These are phyloP conservation scores for Exophiala sideris DNA, from an alignment of 2,329 filamentous ascomycete genomes.

Conservation along the genomic window DNA sequence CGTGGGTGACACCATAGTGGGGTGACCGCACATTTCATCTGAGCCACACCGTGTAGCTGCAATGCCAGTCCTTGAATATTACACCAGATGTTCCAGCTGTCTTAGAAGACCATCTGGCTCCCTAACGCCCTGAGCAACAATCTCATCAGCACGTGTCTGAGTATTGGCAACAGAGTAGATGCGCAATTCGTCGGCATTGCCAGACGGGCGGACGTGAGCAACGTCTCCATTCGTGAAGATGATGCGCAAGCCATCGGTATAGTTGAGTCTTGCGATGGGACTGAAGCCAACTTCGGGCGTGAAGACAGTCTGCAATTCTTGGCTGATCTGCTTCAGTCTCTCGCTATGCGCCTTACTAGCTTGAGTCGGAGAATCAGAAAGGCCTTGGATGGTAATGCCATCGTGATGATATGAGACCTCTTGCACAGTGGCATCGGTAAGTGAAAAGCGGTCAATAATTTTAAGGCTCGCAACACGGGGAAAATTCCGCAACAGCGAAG, in stretches of 20 bases:
- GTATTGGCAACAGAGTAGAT: conserved; percentile 34
- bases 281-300: conserved; percentile 30
- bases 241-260: conserved; percentile 35
- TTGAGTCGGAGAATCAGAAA: too few relatives aligned
- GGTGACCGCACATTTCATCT: too few relatives aligned
- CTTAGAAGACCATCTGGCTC: conserved; percentile 10
- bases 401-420: conserved; percentile 23
- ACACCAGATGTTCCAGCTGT: too few relatives aligned
- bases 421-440: conserved; percentile 25
- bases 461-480: conserved; percentile 33
- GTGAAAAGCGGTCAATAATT: conserved; percentile 33
- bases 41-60: too few relatives aligned
- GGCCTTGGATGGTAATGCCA: conserved; percentile 11
- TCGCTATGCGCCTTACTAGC: too few relatives aligned
- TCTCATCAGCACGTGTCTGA: conserved; percentile 33
- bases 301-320: conserved; percentile 28
- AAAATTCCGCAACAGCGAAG: conserved; percentile 34
- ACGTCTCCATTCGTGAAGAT: conserved; percentile 34
- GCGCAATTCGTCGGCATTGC: conserved; percentile 35
- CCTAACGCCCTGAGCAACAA: conserved; percentile 29
- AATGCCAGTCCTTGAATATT: too few relatives aligned
- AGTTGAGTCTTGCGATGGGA: conserved; percentile 29
- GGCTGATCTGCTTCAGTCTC: too few relatives aligned
- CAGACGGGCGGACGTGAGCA: conserved; percentile 35
- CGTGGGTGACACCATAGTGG: too few relatives aligned